These are phyloP conservation scores for Suillus fuscotomentosus DNA, from an alignment of 768 basidiomycete genomes.

Conservation along the genomic window DNA sequence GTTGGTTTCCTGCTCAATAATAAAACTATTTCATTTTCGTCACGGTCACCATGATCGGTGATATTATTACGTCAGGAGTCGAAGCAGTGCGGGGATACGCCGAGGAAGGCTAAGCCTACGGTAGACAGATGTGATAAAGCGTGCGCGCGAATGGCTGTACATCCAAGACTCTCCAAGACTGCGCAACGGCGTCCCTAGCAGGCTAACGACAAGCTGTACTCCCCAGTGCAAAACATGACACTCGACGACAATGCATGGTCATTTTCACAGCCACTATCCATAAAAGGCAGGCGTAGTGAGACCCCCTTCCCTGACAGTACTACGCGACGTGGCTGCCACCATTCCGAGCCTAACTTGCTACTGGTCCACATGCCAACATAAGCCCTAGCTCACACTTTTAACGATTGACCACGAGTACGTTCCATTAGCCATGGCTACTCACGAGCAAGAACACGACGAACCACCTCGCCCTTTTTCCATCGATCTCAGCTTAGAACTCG, in stretches of 20 bases:
- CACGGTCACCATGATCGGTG: background rate
- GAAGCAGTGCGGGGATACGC: background rate
- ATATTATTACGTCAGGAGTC: background rate
- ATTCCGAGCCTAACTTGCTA: background rate
- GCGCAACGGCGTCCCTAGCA: background rate
- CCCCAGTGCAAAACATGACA: background rate
- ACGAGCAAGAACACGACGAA: conserved; percentile 18
- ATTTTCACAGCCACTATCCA: conserved; percentile 3
- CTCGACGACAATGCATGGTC: background rate
- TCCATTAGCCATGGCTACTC: conserved; percentile 25
- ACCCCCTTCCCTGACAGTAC: background rate
- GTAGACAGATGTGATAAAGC: background rate
- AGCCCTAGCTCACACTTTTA: conserved; percentile 3
- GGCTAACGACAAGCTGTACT: background rate
- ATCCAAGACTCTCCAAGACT: background rate
- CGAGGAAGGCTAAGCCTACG: background rate
- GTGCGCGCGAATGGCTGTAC: background rate
- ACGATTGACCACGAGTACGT: background rate
- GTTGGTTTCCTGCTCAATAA: background rate
- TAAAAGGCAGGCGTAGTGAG: conserved; percentile 6
- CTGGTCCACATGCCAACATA: conserved; percentile 11
- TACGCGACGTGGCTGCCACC: conserved; percentile 9
- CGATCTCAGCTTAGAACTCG: conserved; percentile 78
- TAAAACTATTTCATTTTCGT: background rate
- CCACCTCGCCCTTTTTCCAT: conserved; percentile 51